Base-by-base conservation (phyloP, 2,329 filamentous ascomycete genomes). In the Fusarium nodosum region DNA sequence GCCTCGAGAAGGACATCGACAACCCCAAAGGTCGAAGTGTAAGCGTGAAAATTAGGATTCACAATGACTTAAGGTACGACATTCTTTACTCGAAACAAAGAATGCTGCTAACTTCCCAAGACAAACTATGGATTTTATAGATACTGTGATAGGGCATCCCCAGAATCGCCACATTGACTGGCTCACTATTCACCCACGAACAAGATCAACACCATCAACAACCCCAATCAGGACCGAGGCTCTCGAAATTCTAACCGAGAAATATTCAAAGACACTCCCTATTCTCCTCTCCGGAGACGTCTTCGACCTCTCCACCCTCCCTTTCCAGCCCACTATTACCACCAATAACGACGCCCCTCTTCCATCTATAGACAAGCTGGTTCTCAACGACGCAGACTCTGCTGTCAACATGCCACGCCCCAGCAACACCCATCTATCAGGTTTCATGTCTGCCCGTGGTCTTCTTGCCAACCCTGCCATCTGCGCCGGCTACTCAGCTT, bases 361-460 rank as follows among this genome's bases (percentile, higher is more conserved):
- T 12, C 36, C 62, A 7, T 55, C 63, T 76, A 77, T 63, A 64
- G 80, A 36, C 18, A 76, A 76, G 9, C 71, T 79, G 28, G 75
- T 76, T 46, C 55, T 74, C 66, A 71, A 76, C 61, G 51, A 72
- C 46, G 56, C 55, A 34, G 47, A 45, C 46, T 48, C 30, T 31
- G 46, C 55, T 11, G 41, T 61, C 24, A 55, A 62, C 39, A 50
- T 59, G 15, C 69, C 75, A 3, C 75, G 66, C 6, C 80, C 79
- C 20, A 79, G 77, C 72, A 80, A 79, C 83, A 86, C 83, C 7
- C 81, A 84, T 34, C 82, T 90, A 10, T 79, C 85, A 2, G 88
- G 90, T 36, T 86, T 92, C 57, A 92, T 93, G 90, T 88, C 90
- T 22, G 90, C 90, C 10, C 85, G 90, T 48, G 90, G 89, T 11